Conservation (phyloP, 805 yeast species). For the Huiozyma sinensis region DNA sequence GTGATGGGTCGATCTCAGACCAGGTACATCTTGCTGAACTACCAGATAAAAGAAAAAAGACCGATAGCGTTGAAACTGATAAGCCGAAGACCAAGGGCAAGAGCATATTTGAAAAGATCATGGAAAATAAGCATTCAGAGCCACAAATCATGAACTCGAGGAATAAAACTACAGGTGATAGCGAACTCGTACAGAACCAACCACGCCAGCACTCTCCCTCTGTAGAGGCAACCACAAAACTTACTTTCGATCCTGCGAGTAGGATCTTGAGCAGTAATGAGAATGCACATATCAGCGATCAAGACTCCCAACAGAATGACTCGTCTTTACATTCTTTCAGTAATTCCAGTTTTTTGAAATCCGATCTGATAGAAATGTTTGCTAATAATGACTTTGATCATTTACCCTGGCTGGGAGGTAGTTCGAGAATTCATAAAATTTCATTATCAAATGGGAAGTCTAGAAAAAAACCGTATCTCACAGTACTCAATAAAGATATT, state of each 20-base stretch:
- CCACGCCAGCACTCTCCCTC: no score
- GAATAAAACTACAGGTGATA: no score
- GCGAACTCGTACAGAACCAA: no score
- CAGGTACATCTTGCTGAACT: conserved; percentile 23
- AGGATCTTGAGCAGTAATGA: no score
- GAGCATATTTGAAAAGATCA: conserved; percentile 3
- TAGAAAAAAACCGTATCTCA: conserved; percentile 20
- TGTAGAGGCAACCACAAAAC: no score
- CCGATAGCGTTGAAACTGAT: background rate
- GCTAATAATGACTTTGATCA: conserved; percentile 15
- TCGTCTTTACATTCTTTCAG: conserved; percentile 3
- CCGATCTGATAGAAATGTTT: conserved; percentile 19
- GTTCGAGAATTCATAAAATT: background rate
- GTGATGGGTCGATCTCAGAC: conserved; percentile 10
- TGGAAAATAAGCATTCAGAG: background rate
- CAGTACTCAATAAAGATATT: conserved; percentile 20
- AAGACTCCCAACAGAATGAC: no score
- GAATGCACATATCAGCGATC: no score
- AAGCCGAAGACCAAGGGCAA: background rate
- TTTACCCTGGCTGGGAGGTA: conserved; percentile 13
- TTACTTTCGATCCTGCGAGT: no score
- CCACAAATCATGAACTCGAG: no score
- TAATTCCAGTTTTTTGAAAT: conserved; percentile 20
- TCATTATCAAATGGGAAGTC: conserved; percentile 1
- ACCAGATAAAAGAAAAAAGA: conserved; percentile 9